These are phyloP conservation scores for Neurospora sp. DNA, from an alignment of 495 filamentous ascomycete genomes.

Conservation along the genomic window DNA sequence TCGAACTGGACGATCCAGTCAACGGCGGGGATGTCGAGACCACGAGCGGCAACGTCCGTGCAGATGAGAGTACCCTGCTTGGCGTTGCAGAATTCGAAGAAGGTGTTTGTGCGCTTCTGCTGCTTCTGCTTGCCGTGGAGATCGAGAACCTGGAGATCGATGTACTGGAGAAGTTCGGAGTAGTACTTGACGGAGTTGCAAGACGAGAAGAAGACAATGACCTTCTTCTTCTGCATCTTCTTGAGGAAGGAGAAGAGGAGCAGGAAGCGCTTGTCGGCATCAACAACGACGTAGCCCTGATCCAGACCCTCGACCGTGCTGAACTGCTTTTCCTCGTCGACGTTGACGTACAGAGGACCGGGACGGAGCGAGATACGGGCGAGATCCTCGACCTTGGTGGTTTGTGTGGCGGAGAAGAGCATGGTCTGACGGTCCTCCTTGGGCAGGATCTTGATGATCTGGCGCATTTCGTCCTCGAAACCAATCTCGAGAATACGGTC, in stretches of 20 bases:
- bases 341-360: slow-evolving; percentile 93
- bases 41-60: slow-evolving; percentile 91
- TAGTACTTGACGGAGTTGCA: slow-evolving; percentile 94
- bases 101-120: slow-evolving; percentile 92
- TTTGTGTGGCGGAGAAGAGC: slow-evolving; percentile 96
- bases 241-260: slow-evolving; percentile 95
- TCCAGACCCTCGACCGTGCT: slow-evolving; percentile 83
- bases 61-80: slow-evolving; percentile 83
- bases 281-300: slow-evolving; percentile 90
- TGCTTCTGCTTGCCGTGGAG: slow-evolving; percentile 94
- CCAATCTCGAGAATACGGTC: slow-evolving; percentile 93
- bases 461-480: slow-evolving; percentile 97
- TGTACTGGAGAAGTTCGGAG: slow-evolving; percentile 88
- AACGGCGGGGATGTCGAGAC: slow-evolving; percentile 86
- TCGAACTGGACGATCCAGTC: slow-evolving; percentile 97
- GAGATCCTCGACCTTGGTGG: slow-evolving; percentile 95
- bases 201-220: slow-evolving; percentile 93
- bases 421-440: slow-evolving; percentile 85
- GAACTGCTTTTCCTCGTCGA: slow-evolving; percentile 46
- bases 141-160: slow-evolving; percentile 85
- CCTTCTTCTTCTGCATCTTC: slow-evolving; percentile 81
- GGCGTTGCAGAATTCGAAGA: slow-evolving; percentile 98
- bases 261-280: slow-evolving; percentile 86
- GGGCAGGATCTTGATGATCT: slow-evolving; percentile 93
- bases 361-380: slow-evolving; percentile 86